Evolutionary conservation across 2,329 filamentous ascomycete genomes (phyloP).

Genomic region (Ophiocordyceps camponoti-leonardi): DNA sequence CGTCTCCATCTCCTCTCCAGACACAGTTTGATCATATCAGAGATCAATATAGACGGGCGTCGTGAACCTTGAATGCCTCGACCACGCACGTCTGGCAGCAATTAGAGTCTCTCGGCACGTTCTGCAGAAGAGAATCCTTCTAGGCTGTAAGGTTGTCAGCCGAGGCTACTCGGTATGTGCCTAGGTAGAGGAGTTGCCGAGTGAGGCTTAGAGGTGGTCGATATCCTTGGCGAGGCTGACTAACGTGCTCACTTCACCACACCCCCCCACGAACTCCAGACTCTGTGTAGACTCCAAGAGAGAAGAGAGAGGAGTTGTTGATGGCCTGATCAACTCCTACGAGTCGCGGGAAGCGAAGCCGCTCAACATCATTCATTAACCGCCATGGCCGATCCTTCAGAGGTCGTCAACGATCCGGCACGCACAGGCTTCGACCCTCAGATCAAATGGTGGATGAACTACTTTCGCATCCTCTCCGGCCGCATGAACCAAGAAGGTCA

Average conservation of each 20-base stretch:
- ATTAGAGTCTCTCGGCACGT: background rate
- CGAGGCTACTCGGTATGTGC: background rate
- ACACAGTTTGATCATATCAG: background rate
- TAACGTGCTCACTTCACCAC: background rate
- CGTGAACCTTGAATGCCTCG: background rate
- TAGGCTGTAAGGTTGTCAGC: background rate
- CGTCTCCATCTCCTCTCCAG: background rate
- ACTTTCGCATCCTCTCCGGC: conserved; percentile 68
- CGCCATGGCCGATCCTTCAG: conserved; percentile 1
- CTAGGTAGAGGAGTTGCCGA: too few species aligned
- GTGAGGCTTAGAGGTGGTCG: too few species aligned
- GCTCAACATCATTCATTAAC: background rate
- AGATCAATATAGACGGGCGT: background rate
- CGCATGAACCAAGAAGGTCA: conserved; percentile 50
- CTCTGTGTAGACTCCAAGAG: too few species aligned
- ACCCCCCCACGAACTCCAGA: too few species aligned
- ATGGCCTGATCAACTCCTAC: background rate
- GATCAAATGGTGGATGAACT: conserved; percentile 57
- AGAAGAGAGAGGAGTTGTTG: too few species aligned
- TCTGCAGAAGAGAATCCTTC: background rate
- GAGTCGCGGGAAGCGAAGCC: conserved; percentile 1
- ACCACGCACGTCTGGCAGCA: background rate
- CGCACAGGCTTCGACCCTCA: conserved; percentile 46
- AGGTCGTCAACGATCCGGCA: conserved; percentile 39
- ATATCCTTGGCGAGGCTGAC: background rate